Evolutionary conservation across 2,329 filamentous ascomycete genomes (phyloP), one percentile per base, ranked within the genome.

Genomic region (Fusarium sublunatum): DNA sequence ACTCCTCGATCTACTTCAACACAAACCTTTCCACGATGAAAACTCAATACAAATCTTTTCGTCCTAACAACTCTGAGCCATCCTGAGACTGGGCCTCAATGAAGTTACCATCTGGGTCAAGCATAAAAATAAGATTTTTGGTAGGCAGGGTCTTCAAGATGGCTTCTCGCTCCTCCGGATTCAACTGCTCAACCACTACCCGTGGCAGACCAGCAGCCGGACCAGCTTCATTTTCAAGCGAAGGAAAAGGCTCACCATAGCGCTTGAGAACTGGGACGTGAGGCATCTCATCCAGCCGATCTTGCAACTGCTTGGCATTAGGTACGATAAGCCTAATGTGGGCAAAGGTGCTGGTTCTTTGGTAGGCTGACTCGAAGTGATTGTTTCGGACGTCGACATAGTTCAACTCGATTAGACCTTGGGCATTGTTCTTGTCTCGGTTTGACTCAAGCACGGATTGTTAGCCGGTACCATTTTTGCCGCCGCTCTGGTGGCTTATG

Each of bases 41-140:
- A n/a, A n/a, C n/a, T n/a, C n/a, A n/a, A n/a, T n/a, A n/a, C n/a
- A n/a, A n/a, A n/a, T n/a, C n/a, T n/a, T 12, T 11, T 31, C 29
- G 12, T 11, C 11, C 4, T 4, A 45, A 29, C 13, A 59, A 13
- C 3, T 19, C n/a, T 29, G 22, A 7, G 3, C 29, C 41, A 3
- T 59, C 54, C 6, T 53, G 29, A 6, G 40, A 26, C 13, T 59
- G 54, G 6, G 59, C 19, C 19, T 59, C 54, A 11, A 59, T 53
- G 13, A 53, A 59, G 7, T 59, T 59, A 2, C 35, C 54, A 28
- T 59, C 56, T 0, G 46, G 56, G 4, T 59, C 56, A 13, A 36
- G 7, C 2, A 59, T 7, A 32, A 38, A 59, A 22, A 59, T 46
- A 0, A 59, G 15, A 2, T 40, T 10, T 0, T 29, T 24, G 5